Base-by-base conservation (phyloP, 1,284 basidiomycete genomes). In the Moesziomyces antarcticus region DNA sequence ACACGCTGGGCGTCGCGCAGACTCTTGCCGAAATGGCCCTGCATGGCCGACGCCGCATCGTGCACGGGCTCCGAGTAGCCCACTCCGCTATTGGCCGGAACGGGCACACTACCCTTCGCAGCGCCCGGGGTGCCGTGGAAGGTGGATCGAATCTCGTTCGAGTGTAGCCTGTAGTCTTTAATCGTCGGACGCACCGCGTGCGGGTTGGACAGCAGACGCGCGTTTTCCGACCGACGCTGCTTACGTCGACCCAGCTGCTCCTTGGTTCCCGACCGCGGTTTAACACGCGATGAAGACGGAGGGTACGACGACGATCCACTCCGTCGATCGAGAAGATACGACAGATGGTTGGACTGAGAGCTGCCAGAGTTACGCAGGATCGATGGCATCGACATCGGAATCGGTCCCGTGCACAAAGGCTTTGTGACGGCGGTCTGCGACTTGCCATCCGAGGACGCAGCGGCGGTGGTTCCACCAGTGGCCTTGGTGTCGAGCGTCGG, bases 1-100 rank as follows among this genome's bases (percentile, higher is more conserved):
- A 78, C 67, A 3, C 57, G 51, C 33, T 76, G 80, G 3, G 80
- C 80, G 33, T 82, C 77, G 3, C 49, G 46, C 13, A 79, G 33
- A 16, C 60, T 67, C 37, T 73, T 73, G 0, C 73, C 71, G 42
- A 81, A 80, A 10, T 79, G 73, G 10, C 80, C 80, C 33, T 59
- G 54, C 6, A 56, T 60, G 1, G 80, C 74, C 3, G 50, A 62
- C 3, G 37, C 7, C 2, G 72, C 43, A 21, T 79, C 74, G 43
- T 68, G 54, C 0, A 5, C 20, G 3, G 78, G 69, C 21, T 61
- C 56, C 3, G 52, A 50, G 13, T 65, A 58, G 1, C 55, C 45
- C 5, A 55, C 48, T 16, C 20, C 13, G 27, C 57, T 57, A 14
- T 22, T 21, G 0, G 46, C 22, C 0, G 71, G 71, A 2, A 65